Evolutionary conservation across 495 filamentous ascomycete genomes (phyloP), one percentile per base, ranked within the genome.

Genomic region (Pseudevernia furfuracea): DNA sequence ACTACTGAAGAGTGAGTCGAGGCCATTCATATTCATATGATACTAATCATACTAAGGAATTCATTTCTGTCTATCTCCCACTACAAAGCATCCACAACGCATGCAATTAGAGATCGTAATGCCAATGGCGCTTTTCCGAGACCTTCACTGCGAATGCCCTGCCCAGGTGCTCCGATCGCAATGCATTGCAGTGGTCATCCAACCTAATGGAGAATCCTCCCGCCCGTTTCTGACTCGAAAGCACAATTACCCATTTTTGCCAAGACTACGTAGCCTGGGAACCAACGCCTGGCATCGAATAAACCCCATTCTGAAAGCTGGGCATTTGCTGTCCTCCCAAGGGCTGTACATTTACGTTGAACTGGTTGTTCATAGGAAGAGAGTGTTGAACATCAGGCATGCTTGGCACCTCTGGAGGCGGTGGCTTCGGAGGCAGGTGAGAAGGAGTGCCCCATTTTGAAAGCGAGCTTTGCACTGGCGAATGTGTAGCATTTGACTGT

Each of bases 361-460:
- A 58, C 49, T 70, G 70, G 41, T 71, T 66, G 41, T 70, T 71
- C 38, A 63, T 46, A 8, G 70, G 70, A 11, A 71, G 64, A 28
- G 70, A 68, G 41, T 70, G 68, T 3, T 67, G 68, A 10, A 38
- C 55, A 12, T 67, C 68, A 4, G 67, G 65, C 56, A 71, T 65
- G 49, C 60, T 66, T n/a, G 78, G 73, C 19, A 80, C 77, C 66
- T 82, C 78, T 12, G 80, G 80, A 37, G 81, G 81, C 25, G 81
- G 81, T 28, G 81, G 81, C 68, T 83, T 83, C 17, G 78, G 79
- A 46, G 81, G 81, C 25, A 83, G 74, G 68, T 82, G 79, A 36
- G 80, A 77, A 8, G 81, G 81, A 0, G 79, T 82, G 17, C 81
- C 79, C 81, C 81, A 83, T 75, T 82, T 83, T 0, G 80, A 66